Base-by-base conservation (phyloP, 2,329 filamentous ascomycete genomes). In the Clonostachys rosea region DNA sequence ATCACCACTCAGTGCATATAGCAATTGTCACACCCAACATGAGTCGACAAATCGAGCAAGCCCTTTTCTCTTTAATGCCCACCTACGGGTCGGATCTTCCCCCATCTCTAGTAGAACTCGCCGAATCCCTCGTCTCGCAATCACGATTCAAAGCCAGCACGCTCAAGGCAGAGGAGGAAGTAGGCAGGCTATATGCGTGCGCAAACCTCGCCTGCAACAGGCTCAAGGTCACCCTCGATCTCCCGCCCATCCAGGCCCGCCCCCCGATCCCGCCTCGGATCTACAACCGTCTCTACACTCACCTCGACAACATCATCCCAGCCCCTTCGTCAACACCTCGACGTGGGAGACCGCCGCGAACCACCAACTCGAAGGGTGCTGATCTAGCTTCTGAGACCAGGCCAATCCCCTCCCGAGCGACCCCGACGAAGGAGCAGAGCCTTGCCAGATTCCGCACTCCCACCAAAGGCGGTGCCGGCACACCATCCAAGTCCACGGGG, bases 121-220 rank as follows among this genome's bases (percentile, higher is more conserved):
- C 89, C 2, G 74, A 77, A 45, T 89, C 86, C 9, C 73, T 95
- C 7, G 79, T 95, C 41, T 84, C 88, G 3, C 90, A 94, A 65
- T 95, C 90, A 12, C 83, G 89, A 34, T 82, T 84, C 59, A 84
- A 83, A 57, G 89, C 89, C 44, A 84, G 82, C 59, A 86, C 80
- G 14, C 74, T 96, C 46, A 95, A 91, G 62, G 78, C 84, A 4
- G 89, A 95, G 47, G 91, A 96, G 64, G 91, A 96, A 64, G 83
- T 94, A 53, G 89, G 86, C n/a, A 79, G 91, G 17, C 77, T 81
- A 5, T 94, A 94, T 64, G 87, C 86, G 5, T 96, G 91, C 63
- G 87, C 89, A 13, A 86, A 96, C 66, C 79, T 99, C 50, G 94
- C 94, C 17, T 97, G 91, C 61, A 89, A 92, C 49, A 90, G 90